phyloP scores from a whole-genome alignment of 495 filamentous ascomycete genomes.

The Penicillium waksmanii region DNA sequence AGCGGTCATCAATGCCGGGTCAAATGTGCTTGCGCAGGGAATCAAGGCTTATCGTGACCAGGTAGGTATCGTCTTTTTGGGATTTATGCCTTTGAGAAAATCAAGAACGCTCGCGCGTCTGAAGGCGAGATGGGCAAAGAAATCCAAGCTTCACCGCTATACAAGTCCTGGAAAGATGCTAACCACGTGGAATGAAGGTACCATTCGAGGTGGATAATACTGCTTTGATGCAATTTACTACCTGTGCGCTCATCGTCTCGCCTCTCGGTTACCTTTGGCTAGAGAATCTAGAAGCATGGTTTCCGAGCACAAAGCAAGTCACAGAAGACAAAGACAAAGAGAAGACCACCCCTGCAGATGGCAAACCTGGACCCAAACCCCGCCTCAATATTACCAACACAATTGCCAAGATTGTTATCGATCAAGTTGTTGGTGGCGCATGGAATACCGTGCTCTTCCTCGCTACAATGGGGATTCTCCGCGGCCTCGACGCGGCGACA shows the following conservation, averaged over 20 bases:
- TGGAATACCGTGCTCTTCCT: constrained; percentile 75
- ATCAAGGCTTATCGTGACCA: constrained; percentile 65
- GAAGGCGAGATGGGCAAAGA: background rate
- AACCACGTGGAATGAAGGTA: constrained; percentile 15
- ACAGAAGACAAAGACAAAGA: constrained; percentile 22
- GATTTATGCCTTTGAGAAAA: background rate
- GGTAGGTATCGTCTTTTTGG: constrained; percentile 41
- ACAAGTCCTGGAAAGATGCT: background rate
- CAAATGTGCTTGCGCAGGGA: constrained; percentile 76
- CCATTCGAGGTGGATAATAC: constrained; percentile 54
- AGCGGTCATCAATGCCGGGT: constrained; percentile 65
- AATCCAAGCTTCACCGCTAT: too few species aligned
- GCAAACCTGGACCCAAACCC: constrained; percentile 13
- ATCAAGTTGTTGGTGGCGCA: constrained; percentile 76
- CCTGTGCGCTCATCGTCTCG: constrained; percentile 69
- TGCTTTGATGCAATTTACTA: constrained; percentile 70
- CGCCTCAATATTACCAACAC: constrained; percentile 69
- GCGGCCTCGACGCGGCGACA: constrained; percentile 31
- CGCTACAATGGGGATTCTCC: constrained; percentile 52
- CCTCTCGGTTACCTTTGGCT: constrained; percentile 86
- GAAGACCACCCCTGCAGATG: constrained; percentile 20
- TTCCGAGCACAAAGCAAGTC: constrained; percentile 45
- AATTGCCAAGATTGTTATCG: constrained; percentile 70
- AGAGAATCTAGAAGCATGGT: constrained; percentile 51
- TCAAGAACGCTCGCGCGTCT: background rate